These are phyloP conservation scores for Acanthamoeba healyi DNA, from an alignment of 208 protist species.

Conservation along the genomic window DNA sequence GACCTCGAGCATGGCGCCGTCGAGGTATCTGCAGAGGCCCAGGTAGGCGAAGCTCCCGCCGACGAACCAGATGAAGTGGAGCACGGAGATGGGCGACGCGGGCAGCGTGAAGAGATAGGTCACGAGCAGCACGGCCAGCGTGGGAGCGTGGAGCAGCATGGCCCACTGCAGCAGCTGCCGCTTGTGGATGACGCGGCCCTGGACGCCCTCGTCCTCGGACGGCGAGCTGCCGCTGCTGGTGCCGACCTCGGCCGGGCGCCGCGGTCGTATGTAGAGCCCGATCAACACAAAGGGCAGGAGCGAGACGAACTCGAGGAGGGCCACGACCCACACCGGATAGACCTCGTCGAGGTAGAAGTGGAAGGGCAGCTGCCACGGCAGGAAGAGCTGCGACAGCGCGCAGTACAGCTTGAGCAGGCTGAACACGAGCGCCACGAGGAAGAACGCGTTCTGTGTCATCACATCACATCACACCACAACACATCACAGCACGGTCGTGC, in stretches of 20 bases:
- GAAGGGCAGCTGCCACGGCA: conserved; percentile 49
- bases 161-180: neutral
- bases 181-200: conserved; percentile 6
- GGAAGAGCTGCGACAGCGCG: conserved; percentile 32
- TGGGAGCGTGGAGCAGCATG: conserved; percentile 1
- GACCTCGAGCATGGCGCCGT: conserved; percentile 43
- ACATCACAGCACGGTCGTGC: no score
- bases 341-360: conserved; percentile 58
- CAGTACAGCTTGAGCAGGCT: conserved; percentile 56
- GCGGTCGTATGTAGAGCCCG: conserved; percentile 57
- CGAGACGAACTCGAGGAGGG: conserved; percentile 40
- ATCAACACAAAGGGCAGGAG: conserved; percentile 19
- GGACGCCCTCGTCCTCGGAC: neutral
- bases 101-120: conserved; percentile 44
- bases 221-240: conserved; percentile 25
- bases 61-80: conserved; percentile 60
- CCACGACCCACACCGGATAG: conserved; percentile 12
- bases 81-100: neutral
- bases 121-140: neutral
- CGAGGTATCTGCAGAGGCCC: conserved; percentile 23
- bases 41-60: conserved; percentile 19
- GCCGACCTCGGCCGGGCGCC: neutral
- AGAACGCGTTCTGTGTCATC: neutral
- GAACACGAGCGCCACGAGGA: conserved; percentile 31
- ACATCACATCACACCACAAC: no score